Evolutionary conservation across 306 rosid genomes (phyloP).

Genomic region (Quillaja saponaria): DNA sequence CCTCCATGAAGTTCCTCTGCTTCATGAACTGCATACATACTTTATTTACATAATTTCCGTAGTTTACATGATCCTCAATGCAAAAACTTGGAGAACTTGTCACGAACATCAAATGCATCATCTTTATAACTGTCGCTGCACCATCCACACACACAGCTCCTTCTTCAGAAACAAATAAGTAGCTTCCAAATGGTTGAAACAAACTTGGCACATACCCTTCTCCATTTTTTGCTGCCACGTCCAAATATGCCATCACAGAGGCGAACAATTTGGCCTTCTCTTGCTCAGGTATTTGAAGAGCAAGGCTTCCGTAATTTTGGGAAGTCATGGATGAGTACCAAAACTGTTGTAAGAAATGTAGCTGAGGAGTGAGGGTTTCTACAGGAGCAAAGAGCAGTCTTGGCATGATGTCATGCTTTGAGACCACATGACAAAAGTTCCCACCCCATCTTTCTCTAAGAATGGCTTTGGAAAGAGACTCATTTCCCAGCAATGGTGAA

Average conservation of each 20-base stretch:
- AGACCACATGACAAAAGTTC: conserved; percentile 73
- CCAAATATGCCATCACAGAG: conserved; percentile 43
- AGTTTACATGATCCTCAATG: conserved; percentile 77
- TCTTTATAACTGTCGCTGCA: conserved; percentile 54
- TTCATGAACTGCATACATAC: conserved; percentile 45
- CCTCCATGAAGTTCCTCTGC: conserved; percentile 35
- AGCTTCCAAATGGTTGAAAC: conserved; percentile 79
- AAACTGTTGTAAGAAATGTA: conserved; percentile 50
- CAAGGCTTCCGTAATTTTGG: conserved; percentile 38
- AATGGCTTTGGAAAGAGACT: conserved; percentile 61
- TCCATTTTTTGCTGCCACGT: conserved; percentile 38
- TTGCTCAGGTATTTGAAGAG: conserved; percentile 39
- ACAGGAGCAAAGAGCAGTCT: conserved; percentile 71
- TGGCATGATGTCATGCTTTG: conserved; percentile 83
- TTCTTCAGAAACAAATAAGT: conserved; percentile 59
- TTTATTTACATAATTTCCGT: conserved; percentile 59
- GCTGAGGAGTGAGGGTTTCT: conserved; percentile 42
- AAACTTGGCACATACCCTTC: conserved; percentile 35
- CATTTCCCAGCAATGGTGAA: conserved; percentile 75
- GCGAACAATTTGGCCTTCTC: conserved; percentile 48
- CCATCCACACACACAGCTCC: conserved; percentile 77
- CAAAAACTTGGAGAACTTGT: conserved; percentile 47
- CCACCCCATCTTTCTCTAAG: conserved; percentile 73
- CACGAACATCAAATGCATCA: conserved; percentile 67
- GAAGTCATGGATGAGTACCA: conserved; percentile 69